Base-by-base conservation (phyloP, 768 basidiomycete species). In the Pleurotus giganteus region DNA sequence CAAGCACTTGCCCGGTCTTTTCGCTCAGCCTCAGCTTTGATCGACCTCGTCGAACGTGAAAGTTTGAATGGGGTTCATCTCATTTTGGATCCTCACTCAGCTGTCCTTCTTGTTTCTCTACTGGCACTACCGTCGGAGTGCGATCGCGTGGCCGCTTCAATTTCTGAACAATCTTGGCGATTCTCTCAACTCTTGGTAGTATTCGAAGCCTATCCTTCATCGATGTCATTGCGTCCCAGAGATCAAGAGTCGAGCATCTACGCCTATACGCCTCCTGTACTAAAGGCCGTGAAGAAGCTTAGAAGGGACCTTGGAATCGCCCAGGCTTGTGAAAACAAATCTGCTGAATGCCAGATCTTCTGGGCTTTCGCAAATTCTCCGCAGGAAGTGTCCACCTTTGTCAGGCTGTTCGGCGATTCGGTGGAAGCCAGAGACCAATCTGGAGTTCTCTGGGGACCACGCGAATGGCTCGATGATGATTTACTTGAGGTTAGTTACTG, bases 271-370 rank as follows among this genome's bases (percentile, higher is more conserved):
- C 81, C 83, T 2, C 85, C 87, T 0, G 77, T 88, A 34, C 60
- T 88, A 54, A 90, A 86, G 59, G 83, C 87, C 0, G 70, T 91
- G 61, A 84, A 81, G 67, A 87, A 80, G 64, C 77, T 93, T 27
- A 71, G 82, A 54, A 72, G 90, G 51, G 81, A 83, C 58, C 49
- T 91, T 21, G 75, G 68, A 21, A 82, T 93, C 13, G 74, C 80
- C 0, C 85, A 86, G 57, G 88, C 78, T 1, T 84, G 74, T 58
- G 75, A 75, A 42, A 74, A 73, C 41, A 85, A 85, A 64, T 61
- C 76, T 13, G 47, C 63, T 13, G 68, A 57, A 0, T 79, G 81
- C 17, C 57, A 51, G 4, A 66, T 91, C 7, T 66, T 71, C 41
- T 80, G 78, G 63, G 85, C 82, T 1, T 91, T 91, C 64, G 86